These are phyloP conservation scores for Arthroderma uncinatum DNA, from an alignment of 2,329 filamentous ascomycete species.

Conservation along the genomic window DNA sequence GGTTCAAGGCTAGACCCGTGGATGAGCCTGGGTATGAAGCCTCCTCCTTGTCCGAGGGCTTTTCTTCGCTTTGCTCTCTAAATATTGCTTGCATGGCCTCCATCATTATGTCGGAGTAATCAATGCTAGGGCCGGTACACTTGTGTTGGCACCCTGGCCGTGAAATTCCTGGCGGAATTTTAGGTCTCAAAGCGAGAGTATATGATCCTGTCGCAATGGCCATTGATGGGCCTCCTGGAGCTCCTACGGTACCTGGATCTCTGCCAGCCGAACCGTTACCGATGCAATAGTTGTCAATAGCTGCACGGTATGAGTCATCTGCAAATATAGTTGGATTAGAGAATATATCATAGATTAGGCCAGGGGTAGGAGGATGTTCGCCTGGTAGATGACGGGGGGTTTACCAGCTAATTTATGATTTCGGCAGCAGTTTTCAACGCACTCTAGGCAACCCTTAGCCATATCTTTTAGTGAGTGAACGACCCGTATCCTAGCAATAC, in stretches of 20 bases:
- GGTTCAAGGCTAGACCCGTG: no score
- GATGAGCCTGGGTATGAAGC: no score
- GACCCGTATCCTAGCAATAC: no score
- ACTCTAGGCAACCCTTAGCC: neutral
- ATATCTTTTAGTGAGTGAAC: neutral
- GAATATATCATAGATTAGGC: neutral
- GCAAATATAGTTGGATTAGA: neutral
- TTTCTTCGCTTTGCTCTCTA: neutral
- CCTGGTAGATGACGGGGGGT: neutral
- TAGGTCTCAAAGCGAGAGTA: neutral
- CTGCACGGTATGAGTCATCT: neutral
- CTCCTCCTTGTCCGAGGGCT: neutral
- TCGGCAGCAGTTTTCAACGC: neutral
- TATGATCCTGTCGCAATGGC: no score
- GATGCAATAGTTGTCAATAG: neutral
- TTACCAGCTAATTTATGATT: neutral
- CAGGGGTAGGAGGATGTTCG: neutral
- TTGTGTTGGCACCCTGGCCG: neutral
- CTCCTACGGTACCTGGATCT: neutral
- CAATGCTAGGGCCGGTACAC: neutral
- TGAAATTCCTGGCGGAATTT: no score
- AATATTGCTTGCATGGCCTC: neutral
- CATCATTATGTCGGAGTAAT: neutral
- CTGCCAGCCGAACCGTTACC: neutral
- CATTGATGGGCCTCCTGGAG: no score